A percentile compares a stretch with the other conserved stretches of the same genome.
These are phyloP conservation scores for Mortierella sp. DNA, from an alignment of 371 early-diverging fungal species.

Conservation along the genomic window DNA sequence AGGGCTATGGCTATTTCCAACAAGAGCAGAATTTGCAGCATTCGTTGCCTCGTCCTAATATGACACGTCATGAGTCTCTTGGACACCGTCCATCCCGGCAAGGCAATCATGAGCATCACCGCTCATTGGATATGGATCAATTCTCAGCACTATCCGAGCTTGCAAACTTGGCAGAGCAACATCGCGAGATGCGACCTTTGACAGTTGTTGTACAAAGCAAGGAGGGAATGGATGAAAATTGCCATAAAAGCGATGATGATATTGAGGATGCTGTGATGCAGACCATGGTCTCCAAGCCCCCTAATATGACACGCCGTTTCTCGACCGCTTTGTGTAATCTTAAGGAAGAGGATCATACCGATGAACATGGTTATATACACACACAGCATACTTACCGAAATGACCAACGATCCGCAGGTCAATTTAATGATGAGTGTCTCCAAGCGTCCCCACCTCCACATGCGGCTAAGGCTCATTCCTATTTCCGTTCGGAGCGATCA, in stretches of 20 bases:
- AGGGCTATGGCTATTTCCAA: conserved; percentile 20
- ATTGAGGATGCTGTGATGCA: conserved; percentile 26
- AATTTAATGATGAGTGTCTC: not conserved
- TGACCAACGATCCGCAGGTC: conserved; percentile 9
- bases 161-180: conserved; percentile 45
- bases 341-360: conserved; percentile 38
- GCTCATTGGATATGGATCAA: conserved; percentile 28
- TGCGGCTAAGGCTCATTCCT: conserved; percentile 1
- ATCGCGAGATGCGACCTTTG: conserved; percentile 29
- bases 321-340: conserved; percentile 32
- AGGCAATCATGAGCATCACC: conserved; percentile 30
- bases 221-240: conserved; percentile 12
- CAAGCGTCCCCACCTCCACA: not conserved
- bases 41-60: conserved; percentile 37
- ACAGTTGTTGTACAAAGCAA: conserved; percentile 35
- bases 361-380: conserved; percentile 5
- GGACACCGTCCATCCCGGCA: conserved; percentile 13
- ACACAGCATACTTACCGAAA: conserved; percentile 21
- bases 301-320: conserved; percentile 27
- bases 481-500: conserved; percentile 23
- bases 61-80: conserved; percentile 38
- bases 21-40: conserved; percentile 43
- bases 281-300: conserved; percentile 18
- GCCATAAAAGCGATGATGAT: not conserved
- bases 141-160: conserved; percentile 50